Percentiles rank a stretch among this genome's conserved stretches.
Conservation (phyloP, 257 asterid genomes). For the Ilex asprella region DNA sequence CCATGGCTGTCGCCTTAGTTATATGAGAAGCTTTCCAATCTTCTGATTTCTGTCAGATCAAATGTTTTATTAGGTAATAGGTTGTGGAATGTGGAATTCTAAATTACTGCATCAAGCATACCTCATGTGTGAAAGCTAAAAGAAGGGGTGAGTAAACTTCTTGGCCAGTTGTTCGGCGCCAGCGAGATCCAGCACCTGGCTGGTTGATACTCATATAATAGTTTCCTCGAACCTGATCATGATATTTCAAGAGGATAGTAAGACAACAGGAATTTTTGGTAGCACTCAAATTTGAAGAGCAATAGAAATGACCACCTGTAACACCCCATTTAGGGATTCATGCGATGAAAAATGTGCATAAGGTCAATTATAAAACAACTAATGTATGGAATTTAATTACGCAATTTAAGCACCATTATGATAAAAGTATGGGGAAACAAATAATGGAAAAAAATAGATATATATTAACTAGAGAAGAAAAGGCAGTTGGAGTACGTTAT, state of each 20-base stretch:
- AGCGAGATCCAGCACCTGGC: constrained; percentile 58
- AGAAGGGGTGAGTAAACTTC: constrained; percentile 86
- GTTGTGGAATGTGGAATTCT: not conserved
- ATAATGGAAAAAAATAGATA: too few species aligned
- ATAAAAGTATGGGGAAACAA: too few species aligned
- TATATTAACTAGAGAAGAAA: too few species aligned
- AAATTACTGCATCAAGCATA: constrained; percentile 11
- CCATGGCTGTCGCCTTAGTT: constrained; percentile 48
- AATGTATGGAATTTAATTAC: not conserved
- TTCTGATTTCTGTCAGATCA: constrained; percentile 43
- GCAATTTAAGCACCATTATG: too few species aligned
- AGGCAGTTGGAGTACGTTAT: too few species aligned
- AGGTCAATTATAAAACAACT: not conserved
- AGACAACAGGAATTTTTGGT: not conserved
- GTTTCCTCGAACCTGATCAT: constrained; percentile 65
- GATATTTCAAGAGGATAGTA: not conserved
- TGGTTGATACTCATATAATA: constrained; percentile 50
- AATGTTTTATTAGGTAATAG: constrained; percentile 8
- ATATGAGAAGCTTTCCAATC: constrained; percentile 50
- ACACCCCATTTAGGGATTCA: not conserved
- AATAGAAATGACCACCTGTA: not conserved
- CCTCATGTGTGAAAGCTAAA: constrained; percentile 72
- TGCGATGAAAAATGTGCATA: not conserved
- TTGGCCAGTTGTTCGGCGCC: constrained; percentile 83
- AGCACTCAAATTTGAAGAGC: not conserved